phyloP scores from a whole-genome alignment of 2,329 filamentous ascomycete genomes.

The Onygenales sp. region DNA sequence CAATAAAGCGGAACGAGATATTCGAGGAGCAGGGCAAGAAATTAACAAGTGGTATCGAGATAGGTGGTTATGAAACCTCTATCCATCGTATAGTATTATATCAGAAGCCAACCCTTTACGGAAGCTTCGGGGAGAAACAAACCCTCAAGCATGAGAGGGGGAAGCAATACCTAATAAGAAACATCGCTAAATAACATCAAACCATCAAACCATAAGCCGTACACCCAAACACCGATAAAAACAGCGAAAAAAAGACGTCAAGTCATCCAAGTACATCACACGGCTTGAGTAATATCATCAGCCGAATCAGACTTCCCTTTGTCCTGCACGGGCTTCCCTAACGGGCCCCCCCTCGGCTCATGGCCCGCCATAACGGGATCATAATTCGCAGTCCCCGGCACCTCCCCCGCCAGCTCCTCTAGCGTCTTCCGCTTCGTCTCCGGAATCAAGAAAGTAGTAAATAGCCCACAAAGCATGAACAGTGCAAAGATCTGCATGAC shows the following conservation, averaged over 20 bases:
- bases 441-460: slow-evolving; percentile 63
- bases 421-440: slow-evolving; percentile 68
- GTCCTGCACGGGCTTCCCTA: neutral
- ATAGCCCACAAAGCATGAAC: slow-evolving; percentile 66
- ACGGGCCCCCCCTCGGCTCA: neutral
- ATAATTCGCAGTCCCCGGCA: neutral
- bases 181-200: neutral
- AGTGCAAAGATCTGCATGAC: slow-evolving; percentile 70
- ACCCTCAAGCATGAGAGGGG: neutral
- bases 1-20: too few relatives aligned
- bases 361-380: neutral
- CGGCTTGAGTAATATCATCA: neutral
- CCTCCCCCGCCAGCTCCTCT: slow-evolving; percentile 49
- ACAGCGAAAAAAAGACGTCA: neutral
- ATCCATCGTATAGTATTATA: too few relatives aligned
- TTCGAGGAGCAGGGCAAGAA: too few relatives aligned
- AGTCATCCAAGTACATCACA: neutral
- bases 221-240: neutral
- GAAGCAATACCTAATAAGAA: neutral
- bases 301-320: neutral
- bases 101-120: too few relatives aligned
- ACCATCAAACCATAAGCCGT: neutral
- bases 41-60: too few relatives aligned
- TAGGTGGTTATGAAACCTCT: too few relatives aligned
- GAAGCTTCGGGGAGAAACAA: too few relatives aligned